Evolutionary conservation across 257 asterid species (phyloP).

Genomic region (Jaltomata sinuosa): DNA sequence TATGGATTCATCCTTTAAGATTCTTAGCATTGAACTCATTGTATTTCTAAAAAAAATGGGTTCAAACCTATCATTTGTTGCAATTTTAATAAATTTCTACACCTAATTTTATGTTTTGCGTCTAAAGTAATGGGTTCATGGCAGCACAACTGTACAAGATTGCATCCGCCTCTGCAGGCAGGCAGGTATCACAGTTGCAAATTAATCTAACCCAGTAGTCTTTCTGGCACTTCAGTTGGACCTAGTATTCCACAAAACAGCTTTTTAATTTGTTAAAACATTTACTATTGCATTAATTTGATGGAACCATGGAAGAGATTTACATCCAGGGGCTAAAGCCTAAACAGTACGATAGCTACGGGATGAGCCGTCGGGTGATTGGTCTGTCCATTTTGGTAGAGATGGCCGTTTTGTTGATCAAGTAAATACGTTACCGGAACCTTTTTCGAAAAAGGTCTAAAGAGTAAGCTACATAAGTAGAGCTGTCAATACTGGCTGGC

Average conservation of each 20-base stretch:
- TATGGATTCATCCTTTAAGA: neutral
- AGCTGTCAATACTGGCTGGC: no score
- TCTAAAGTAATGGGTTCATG: neutral
- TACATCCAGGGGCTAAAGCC: neutral
- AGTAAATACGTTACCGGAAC: neutral
- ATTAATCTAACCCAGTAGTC: neutral
- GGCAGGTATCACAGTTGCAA: neutral
- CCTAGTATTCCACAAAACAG: neutral
- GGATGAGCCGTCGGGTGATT: neutral
- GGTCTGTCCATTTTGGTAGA: neutral
- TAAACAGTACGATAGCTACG: neutral
- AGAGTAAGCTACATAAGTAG: no score
- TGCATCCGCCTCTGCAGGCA: neutral
- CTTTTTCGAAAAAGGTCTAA: neutral
- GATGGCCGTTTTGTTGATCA: neutral
- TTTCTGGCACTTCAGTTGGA: neutral
- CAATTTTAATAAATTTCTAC: neutral
- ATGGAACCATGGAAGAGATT: neutral
- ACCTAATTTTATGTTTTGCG: no score
- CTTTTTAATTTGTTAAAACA: neutral
- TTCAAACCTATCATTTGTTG: neutral
- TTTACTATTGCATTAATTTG: neutral
- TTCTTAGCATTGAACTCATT: neutral
- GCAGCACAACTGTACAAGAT: neutral
- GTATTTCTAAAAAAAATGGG: neutral